Base-by-base conservation (phyloP, 2,329 filamentous ascomycete genomes). In the Monosporascus sp. region DNA sequence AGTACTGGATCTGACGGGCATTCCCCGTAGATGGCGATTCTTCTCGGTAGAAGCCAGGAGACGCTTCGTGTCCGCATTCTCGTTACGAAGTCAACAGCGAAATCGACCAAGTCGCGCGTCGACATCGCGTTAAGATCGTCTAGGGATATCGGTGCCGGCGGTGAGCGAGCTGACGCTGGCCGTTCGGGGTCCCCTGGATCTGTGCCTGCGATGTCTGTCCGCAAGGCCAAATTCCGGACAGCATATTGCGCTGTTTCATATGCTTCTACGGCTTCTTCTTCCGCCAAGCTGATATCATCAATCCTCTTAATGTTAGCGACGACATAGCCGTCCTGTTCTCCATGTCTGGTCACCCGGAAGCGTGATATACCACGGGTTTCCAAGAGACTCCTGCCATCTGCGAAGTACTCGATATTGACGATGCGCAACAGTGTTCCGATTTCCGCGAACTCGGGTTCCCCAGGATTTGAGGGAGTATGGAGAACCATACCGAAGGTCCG, bases 401-500 rank as follows among this genome's bases (percentile, higher is more conserved):
- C 78, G 49, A 93, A 81, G 55, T 86, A 77, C 55, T 93, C 85
- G 22, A 85, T 80, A 48, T 87, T 86, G 51, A 88, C 78, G 49
- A 97, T 89, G 46, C 86, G 82, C 20, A 96, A 73, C 39, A 95
- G 71, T 0, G 90, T 95, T 1, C 92, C 92, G 48, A 92, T 84
- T 60, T 88, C 79, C 65, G 84, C 79, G 62, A 92, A 95, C 8
- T 68, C 55, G 11, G 57, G 51, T 31, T 62, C 64, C 18, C 58
- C 58, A 1, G 61, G 46, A 2, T 58, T 51, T 72, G 74, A 53
- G 72, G 81, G 74, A 59, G 86, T 88, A 57, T 85, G 84, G 64
- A 89, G 79, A 18, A 96, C 80, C 88, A 96, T 96, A 24, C 92
- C 92, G 64, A 97, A 96, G 24, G 83, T 88, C 15, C 82, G 77